A percentile compares a stretch with the other conserved stretches of the same genome.
Conservation (phyloP, 495 filamentous ascomycete genomes). For the Aspergillus biplanus region DNA sequence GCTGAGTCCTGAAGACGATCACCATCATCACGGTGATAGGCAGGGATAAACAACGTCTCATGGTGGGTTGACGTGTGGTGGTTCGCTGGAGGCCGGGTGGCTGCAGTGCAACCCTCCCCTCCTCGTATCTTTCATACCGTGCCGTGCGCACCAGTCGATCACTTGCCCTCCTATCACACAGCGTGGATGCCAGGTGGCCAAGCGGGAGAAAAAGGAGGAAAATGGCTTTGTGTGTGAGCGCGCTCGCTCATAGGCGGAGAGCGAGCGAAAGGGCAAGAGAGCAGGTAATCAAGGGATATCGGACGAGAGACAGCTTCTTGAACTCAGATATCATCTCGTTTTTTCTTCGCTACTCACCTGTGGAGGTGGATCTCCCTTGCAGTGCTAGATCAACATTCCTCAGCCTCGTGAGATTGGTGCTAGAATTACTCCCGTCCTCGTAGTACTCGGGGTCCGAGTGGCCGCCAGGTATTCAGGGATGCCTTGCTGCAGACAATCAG, state of each 20-base stretch:
- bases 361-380: conserved; percentile 18
- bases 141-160: background rate
- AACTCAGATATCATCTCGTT: background rate
- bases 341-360: background rate
- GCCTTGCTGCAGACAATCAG: no score
- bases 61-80: background rate
- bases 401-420: conserved; percentile 6
- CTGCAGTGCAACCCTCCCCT: conserved; percentile 21
- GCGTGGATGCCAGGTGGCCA: conserved; percentile 6
- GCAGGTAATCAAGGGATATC: conserved; percentile 11
- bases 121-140: background rate
- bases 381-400: conserved; percentile 18
- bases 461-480: background rate
- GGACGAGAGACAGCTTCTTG: background rate
- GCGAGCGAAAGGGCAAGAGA: background rate
- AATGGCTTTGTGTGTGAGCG: no score
- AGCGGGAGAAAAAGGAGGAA: background rate
- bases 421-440: background rate
- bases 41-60: background rate
- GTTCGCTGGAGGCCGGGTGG: conserved; percentile 3
- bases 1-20: background rate
- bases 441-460: background rate
- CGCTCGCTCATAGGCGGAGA: background rate
- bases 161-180: background rate
- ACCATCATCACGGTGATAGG: background rate